phyloP scores from a whole-genome alignment of 2,329 filamentous ascomycete genomes.

The Sarocladium oryzae region DNA sequence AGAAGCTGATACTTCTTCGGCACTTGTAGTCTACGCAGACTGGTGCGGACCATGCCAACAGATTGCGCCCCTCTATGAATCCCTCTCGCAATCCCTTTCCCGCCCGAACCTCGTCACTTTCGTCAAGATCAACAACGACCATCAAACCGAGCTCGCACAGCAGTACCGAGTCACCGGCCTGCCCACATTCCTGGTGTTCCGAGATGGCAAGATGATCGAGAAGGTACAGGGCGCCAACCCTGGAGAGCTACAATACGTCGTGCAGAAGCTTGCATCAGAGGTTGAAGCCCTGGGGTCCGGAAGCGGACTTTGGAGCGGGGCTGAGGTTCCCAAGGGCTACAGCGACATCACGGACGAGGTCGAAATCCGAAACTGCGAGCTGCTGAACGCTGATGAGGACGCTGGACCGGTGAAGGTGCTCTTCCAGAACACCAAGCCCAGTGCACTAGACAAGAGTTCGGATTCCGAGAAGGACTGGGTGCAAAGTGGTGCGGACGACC shows the following conservation, averaged over 20 bases:
- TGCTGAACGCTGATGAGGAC: constrained; percentile 79
- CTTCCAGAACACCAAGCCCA: constrained; percentile 65
- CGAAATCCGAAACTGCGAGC: constrained; percentile 72
- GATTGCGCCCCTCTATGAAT: constrained; percentile 77
- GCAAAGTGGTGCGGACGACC: constrained; percentile 94
- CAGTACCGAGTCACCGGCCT: constrained; percentile 70
- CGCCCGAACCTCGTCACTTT: constrained; percentile 71
- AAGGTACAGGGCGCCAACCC: constrained; percentile 71
- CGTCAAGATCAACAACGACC: constrained; percentile 78
- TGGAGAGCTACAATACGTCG: constrained; percentile 59
- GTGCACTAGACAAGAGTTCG: constrained; percentile 46
- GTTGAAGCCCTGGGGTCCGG: constrained; percentile 45
- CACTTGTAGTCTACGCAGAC: constrained; percentile 68
- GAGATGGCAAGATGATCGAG: constrained; percentile 59
- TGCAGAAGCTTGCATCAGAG: constrained; percentile 65
- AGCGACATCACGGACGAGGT: constrained; percentile 75
- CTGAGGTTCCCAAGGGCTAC: constrained; percentile 72
- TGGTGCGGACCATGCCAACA: constrained; percentile 81
- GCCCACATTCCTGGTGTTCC: constrained; percentile 90
- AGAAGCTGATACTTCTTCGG: constrained; percentile 13
- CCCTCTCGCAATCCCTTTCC: constrained; percentile 65
- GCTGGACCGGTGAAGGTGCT: constrained; percentile 67
- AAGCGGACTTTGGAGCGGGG: constrained; percentile 62
- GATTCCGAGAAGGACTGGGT: constrained; percentile 65
- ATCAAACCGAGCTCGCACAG: constrained; percentile 64